These are phyloP conservation scores for Rhizophagus sp. DNA, from an alignment of 192 early-diverging fungal genomes.

Conservation along the genomic window DNA sequence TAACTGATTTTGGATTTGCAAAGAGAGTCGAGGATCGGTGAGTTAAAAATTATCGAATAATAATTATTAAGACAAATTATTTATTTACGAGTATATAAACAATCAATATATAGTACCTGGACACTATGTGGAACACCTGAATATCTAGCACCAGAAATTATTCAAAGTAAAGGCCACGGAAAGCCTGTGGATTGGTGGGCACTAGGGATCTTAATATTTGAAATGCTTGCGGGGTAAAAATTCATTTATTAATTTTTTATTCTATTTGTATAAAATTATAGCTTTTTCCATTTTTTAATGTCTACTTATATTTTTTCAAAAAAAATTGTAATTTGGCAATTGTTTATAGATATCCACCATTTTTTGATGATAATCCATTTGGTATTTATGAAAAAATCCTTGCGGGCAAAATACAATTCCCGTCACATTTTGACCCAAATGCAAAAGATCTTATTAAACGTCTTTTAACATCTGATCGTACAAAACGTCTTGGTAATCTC, in stretches of 20 bases:
- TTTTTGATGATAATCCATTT: slow-evolving; percentile 97
- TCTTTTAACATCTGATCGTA: slow-evolving; percentile 88
- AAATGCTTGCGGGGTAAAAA: slow-evolving; percentile 93
- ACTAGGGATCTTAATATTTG: slow-evolving; percentile 94
- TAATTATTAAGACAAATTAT: not conserved
- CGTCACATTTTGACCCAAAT: slow-evolving; percentile 78
- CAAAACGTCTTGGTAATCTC: slow-evolving; percentile 88
- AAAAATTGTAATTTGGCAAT: not conserved
- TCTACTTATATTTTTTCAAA: not conserved
- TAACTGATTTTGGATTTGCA: slow-evolving; percentile 98
- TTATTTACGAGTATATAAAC: not conserved
- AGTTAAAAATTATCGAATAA: not conserved
- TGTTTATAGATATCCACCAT: slow-evolving; percentile 77
- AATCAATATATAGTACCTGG: slow-evolving; percentile 74
- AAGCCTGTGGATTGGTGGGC: slow-evolving; percentile 99
- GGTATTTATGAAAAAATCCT: slow-evolving; percentile 99
- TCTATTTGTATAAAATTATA: not conserved
- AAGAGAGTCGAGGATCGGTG: slow-evolving; percentile 77
- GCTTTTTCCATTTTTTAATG: not conserved
- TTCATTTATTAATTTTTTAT: not conserved
- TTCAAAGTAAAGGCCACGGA: slow-evolving; percentile 95
- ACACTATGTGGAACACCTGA: slow-evolving; percentile 98
- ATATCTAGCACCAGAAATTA: slow-evolving; percentile 97
- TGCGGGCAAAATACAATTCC: slow-evolving; percentile 85
- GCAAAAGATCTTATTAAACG: slow-evolving; percentile 91